phyloP scores from a whole-genome alignment of 1,139 yeast species.

The Geotrichum reessii region DNA sequence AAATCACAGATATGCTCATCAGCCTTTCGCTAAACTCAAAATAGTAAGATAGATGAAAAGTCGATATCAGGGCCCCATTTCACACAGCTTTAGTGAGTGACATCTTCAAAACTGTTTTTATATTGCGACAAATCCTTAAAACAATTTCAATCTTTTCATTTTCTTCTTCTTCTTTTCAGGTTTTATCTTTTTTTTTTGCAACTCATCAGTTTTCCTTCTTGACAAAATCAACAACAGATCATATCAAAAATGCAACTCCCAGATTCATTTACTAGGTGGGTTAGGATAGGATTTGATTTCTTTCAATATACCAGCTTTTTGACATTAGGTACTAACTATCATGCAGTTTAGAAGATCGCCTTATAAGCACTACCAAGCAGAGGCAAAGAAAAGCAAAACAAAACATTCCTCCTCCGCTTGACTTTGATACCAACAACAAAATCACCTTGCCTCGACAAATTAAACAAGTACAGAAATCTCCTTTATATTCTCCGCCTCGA shows the following conservation, averaged over 20 bases:
- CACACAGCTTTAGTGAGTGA: neutral
- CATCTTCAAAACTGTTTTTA: conserved; percentile 12
- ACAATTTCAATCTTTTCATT: neutral
- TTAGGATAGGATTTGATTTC: neutral
- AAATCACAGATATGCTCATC: neutral
- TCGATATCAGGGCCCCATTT: conserved; percentile 15
- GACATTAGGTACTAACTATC: neutral
- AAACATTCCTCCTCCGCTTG: conserved; percentile 14
- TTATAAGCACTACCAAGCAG: conserved; percentile 3
- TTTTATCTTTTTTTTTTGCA: neutral
- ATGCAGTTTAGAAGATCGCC: conserved; percentile 16
- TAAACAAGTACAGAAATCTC: neutral
- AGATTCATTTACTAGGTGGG: conserved; percentile 15
- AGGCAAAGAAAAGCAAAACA: neutral
- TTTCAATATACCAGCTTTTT: neutral
- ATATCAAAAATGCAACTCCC: conserved; percentile 9
- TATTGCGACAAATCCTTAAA: conserved; percentile 13
- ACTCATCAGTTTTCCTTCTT: neutral
- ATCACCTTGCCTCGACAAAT: conserved; percentile 1
- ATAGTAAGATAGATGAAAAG: neutral
- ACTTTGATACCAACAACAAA: conserved; percentile 3
- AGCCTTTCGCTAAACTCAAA: conserved; percentile 2
- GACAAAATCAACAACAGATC: neutral
- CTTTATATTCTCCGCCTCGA: neutral
- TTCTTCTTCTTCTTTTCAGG: neutral